phyloP scores from a whole-genome alignment of 306 rosid species.

The Gastrolobium bilobum region DNA sequence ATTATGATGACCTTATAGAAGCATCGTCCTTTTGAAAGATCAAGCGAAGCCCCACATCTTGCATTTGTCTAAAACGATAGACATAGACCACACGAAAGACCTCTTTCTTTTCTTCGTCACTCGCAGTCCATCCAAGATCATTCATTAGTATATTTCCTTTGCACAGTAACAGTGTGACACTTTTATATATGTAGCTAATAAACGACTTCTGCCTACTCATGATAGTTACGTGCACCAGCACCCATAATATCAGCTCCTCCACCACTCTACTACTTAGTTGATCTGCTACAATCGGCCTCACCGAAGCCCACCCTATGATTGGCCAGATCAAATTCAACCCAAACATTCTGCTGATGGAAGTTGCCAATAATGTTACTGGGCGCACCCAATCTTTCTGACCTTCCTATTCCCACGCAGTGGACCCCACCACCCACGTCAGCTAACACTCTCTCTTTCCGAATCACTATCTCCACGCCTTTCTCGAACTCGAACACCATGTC shows the following conservation, averaged over 20 bases:
- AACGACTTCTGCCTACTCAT: constrained; percentile 9
- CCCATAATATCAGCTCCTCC: not conserved
- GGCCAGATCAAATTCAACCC: constrained; percentile 87
- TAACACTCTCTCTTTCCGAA: constrained; percentile 58
- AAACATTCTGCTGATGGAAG: constrained; percentile 78
- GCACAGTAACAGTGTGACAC: constrained; percentile 32
- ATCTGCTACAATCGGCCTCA: constrained; percentile 76
- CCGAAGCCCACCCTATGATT: constrained; percentile 78
- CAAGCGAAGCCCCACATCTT: constrained; percentile 38
- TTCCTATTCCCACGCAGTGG: constrained; percentile 82
- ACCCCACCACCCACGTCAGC: constrained; percentile 82
- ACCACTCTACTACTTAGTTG: constrained; percentile 5
- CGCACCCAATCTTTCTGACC: constrained; percentile 74
- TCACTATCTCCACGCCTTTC: constrained; percentile 75
- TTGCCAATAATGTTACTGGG: constrained; percentile 86
- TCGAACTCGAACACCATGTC: constrained; percentile 75
- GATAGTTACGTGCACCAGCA: constrained; percentile 16
- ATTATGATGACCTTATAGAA: constrained; percentile 39
- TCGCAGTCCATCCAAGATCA: constrained; percentile 20
- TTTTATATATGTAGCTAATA: no score
- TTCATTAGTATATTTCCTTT: not conserved
- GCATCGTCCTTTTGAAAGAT: not conserved
- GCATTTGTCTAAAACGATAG: constrained; percentile 49
- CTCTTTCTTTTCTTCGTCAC: constrained; percentile 22
- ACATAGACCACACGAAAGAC: constrained; percentile 43